Evolutionary conservation across 2,329 filamentous ascomycete species (phyloP).

Genomic region (Alternaria arbusti): DNA sequence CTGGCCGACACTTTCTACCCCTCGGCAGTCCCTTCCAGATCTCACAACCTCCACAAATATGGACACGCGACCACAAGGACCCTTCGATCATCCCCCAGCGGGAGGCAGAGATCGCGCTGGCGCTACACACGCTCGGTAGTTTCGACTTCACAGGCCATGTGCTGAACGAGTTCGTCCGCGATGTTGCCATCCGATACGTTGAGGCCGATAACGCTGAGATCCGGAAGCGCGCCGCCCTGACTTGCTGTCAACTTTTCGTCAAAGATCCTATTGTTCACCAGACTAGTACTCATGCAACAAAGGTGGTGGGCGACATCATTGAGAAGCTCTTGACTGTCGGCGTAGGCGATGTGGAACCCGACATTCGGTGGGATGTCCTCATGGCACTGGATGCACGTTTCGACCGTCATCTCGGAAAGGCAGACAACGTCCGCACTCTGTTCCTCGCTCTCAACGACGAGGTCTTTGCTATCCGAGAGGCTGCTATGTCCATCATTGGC

Average conservation of each 20-base stretch:
- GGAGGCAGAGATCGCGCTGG: constrained; percentile 88
- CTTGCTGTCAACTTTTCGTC: constrained; percentile 96
- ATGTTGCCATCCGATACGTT: constrained; percentile 97
- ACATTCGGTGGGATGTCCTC: constrained; percentile 87
- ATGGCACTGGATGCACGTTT: constrained; percentile 91
- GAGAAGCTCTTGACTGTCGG: constrained; percentile 95
- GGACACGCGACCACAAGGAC: constrained; percentile 86
- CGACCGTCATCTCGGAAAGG: constrained; percentile 94
- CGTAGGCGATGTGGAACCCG: constrained; percentile 85
- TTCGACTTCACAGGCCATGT: constrained; percentile 92
- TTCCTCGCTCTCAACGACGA: constrained; percentile 98
- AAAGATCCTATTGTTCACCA: constrained; percentile 97
- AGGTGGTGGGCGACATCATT: constrained; percentile 97
- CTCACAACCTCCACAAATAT: constrained; percentile 80
- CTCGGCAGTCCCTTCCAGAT: constrained; percentile 89
- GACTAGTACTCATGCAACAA: constrained; percentile 93
- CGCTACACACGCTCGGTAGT: constrained; percentile 93
- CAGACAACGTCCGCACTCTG: constrained; percentile 93
- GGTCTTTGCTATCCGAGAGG: constrained; percentile 88
- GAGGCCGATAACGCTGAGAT: constrained; percentile 95
- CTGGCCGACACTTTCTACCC: constrained; percentile 88
- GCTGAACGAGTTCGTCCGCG: constrained; percentile 96
- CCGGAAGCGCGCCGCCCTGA: constrained; percentile 90
- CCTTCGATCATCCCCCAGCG: constrained; percentile 78
- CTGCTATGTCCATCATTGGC: constrained; percentile 94